Conservation (phyloP, 1,139 yeast species). For the Candida neerlandica region DNA sequence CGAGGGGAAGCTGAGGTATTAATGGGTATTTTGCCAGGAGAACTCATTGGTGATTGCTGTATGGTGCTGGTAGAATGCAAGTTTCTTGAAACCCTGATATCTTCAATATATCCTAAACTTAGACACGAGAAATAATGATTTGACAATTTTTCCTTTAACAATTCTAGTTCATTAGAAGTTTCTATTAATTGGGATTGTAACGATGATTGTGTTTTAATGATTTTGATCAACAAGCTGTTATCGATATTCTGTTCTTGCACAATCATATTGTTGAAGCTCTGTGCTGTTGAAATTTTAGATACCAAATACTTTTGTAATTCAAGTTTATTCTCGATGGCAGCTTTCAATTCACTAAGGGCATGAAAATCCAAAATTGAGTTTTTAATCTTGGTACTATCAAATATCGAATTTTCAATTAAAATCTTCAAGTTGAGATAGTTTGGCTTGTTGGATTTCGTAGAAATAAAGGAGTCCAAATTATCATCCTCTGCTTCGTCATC, state of each 20-base stretch:
- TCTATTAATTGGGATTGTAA: constrained; percentile 36
- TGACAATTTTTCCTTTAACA: constrained; percentile 28
- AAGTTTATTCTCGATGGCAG: constrained; percentile 29
- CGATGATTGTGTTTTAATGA: constrained; percentile 36
- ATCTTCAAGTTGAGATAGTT: constrained; percentile 45
- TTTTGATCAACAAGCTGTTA: constrained; percentile 29
- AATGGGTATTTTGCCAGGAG: constrained; percentile 10
- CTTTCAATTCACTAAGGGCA: constrained; percentile 33
- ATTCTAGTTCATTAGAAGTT: constrained; percentile 34
- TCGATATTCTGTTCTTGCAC: constrained; percentile 23
- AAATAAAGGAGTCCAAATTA: constrained; percentile 22
- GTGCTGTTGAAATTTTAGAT: constrained; percentile 36
- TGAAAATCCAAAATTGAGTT: constrained; percentile 38
- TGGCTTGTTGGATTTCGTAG: constrained; percentile 21
- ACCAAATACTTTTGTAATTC: constrained; percentile 37
- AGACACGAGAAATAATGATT: constrained; percentile 49
- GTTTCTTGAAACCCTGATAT: constrained; percentile 31
- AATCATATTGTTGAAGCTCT: constrained; percentile 33
- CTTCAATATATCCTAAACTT: constrained; percentile 50
- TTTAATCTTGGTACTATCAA: constrained; percentile 42
- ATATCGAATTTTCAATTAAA: constrained; percentile 47
- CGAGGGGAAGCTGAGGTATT: constrained; percentile 8
- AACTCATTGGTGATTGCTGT: constrained; percentile 1
- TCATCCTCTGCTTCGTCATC: constrained; percentile 17
- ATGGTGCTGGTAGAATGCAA: constrained; percentile 6